Base-by-base conservation (phyloP, 106 monocot species). In the Platanthera zijinensis region DNA sequence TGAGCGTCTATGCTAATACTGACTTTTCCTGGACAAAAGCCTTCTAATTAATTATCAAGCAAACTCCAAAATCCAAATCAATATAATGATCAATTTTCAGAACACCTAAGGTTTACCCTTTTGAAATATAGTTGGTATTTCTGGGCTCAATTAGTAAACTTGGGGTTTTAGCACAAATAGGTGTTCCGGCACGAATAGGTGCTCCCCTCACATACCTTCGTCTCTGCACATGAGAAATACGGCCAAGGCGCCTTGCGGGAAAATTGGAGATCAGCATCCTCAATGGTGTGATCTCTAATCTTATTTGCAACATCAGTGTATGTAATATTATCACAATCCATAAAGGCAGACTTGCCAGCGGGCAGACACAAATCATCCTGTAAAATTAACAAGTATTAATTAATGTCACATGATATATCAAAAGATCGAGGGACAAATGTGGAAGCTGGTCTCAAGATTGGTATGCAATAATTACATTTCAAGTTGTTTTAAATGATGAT, bases 361-460 rank as follows among this genome's bases (percentile, higher is more conserved):
- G 88, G 86, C 53, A 86, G 91, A 76, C 84, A 92, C 47, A 81
- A 83, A 73, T 86, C 82, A 53, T 72, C 86, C 91, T 92, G 81
- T 45, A 50, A 74, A 68, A 78, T 53, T 6, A 64, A 49, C 28
- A 81, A 32, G 39, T 13, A 51, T 51, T 48, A 69, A 17, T 51
- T 45, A 12, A 46, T 22, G 47, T 70, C 11, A n/a, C 17, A 70
- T 47, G 8, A 48, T n/a, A 47, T 47, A 15, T 15, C 46, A 48
- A 70, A 70, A 46, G 25, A 4, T 67, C 45, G 69, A 69, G 69
- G 12, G 30, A 0, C 32, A 69, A 13, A 39, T 46, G 69, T 46
- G 13, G 32, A 8, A 48, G 12, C 8, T 59, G 10, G 28, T 30
- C 32, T 66, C 66, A 30, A 19, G 28, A 28, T 32, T 66, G 11